Percentiles rank a stretch among this genome's conserved stretches.
These are phyloP conservation scores for Penicillium simplicissimum DNA, from an alignment of 495 filamentous ascomycete genomes.

Conservation along the genomic window DNA sequence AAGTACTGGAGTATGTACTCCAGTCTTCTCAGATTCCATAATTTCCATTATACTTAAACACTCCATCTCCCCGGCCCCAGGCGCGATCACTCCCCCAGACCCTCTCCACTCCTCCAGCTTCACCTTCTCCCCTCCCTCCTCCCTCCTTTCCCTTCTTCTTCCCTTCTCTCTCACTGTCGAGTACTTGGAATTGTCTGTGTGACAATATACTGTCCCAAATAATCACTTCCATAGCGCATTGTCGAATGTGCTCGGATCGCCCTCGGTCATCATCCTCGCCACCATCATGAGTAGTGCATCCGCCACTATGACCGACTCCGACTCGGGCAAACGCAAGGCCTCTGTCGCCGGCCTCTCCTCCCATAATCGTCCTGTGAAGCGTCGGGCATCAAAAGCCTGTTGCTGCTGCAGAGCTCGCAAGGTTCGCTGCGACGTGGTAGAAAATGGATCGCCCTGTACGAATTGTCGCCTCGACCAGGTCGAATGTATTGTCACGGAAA, in stretches of 20 bases:
- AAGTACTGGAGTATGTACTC: background rate
- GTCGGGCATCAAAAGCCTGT: constrained; percentile 84
- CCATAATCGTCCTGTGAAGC: constrained; percentile 64
- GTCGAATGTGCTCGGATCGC: constrained; percentile 24
- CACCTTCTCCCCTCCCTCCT: constrained; percentile 3
- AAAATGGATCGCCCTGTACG: constrained; percentile 81
- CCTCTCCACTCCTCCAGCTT: constrained; percentile 33
- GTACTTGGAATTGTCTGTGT: constrained; percentile 4
- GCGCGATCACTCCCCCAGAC: constrained; percentile 16
- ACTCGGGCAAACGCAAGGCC: constrained; percentile 46
- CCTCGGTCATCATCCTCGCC: constrained; percentile 11
- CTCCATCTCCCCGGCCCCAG: constrained; percentile 20
- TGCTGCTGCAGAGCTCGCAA: constrained; percentile 84
- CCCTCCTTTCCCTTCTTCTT: constrained; percentile 1
- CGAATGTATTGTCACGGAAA: constrained; percentile 85
- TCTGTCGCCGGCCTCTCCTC: constrained; percentile 41
- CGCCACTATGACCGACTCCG: constrained; percentile 37
- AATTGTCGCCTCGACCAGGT: constrained; percentile 90
- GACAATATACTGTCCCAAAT: constrained; percentile 8
- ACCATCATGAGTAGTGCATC: constrained; percentile 30
- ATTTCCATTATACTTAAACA: constrained; percentile 24
- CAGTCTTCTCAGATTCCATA: background rate
- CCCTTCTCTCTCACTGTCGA: constrained; percentile 1
- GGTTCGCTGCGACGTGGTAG: constrained; percentile 92
- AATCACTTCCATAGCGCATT: constrained; percentile 5